Conservation (phyloP, 2,329 filamentous ascomycete genomes). For the Talaromyces sp. region DNA sequence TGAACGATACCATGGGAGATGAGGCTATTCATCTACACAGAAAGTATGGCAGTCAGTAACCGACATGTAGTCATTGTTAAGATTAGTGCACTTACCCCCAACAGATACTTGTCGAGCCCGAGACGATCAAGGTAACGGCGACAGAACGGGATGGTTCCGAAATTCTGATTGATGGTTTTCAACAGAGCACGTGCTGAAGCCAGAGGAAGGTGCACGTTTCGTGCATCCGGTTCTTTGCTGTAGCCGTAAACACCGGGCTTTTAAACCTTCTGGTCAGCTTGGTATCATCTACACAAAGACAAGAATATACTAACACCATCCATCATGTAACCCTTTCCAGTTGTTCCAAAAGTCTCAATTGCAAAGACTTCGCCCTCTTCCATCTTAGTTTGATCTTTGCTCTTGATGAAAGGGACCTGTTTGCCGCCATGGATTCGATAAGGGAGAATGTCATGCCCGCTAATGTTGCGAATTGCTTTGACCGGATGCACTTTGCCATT, state of each 20-base stretch:
- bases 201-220: constrained; percentile 40
- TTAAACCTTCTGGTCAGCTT: constrained; percentile 18
- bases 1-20: constrained; percentile 57
- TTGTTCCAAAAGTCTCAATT: constrained; percentile 58
- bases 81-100: constrained; percentile 45
- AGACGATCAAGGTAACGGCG: constrained; percentile 62
- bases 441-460: constrained; percentile 53
- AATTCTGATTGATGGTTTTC: constrained; percentile 60
- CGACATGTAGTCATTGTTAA: not conserved
- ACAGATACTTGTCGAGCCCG: constrained; percentile 57
- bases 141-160: constrained; percentile 60
- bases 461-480: constrained; percentile 54
- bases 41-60: constrained; percentile 1
- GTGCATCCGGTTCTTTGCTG: constrained; percentile 41
- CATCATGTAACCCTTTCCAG: constrained; percentile 47
- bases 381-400: constrained; percentile 50
- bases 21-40: constrained; percentile 54
- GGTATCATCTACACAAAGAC: not conserved
- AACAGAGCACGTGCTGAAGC: constrained; percentile 56
- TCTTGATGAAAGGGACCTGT: constrained; percentile 54
- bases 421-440: constrained; percentile 58
- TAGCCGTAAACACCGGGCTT: constrained; percentile 55
- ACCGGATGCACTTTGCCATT: constrained; percentile 52
- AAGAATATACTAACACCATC: constrained; percentile 43
- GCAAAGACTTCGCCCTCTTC: constrained; percentile 58